phyloP scores from a whole-genome alignment of 2,329 filamentous ascomycete genomes.

The Curvularia spicifera region DNA sequence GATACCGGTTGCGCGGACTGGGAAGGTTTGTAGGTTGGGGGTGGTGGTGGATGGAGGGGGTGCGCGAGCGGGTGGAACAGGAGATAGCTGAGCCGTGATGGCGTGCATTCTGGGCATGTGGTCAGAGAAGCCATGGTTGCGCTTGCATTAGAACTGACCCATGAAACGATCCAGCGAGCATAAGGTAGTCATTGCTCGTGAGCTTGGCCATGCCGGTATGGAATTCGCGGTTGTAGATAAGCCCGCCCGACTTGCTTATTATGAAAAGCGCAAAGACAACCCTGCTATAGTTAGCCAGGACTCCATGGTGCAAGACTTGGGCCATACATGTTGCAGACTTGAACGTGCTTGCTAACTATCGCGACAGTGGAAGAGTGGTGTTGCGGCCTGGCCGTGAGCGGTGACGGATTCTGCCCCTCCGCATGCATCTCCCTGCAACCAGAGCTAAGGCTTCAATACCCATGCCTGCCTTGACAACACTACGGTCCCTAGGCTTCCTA shows the following conservation, averaged over 20 bases:
- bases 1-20: conserved; percentile 69
- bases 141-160: conserved; percentile 63
- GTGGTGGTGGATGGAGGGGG: conserved; percentile 33
- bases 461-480: conserved; percentile 13
- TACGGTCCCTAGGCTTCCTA: conserved; percentile 7
- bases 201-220: conserved; percentile 86
- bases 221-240: conserved; percentile 96
- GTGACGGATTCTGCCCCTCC: conserved; percentile 27
- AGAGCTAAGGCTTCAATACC: conserved; percentile 17
- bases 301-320: not conserved
- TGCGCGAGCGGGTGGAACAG: conserved; percentile 34
- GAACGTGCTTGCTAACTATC: conserved; percentile 4
- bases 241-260: conserved; percentile 97
- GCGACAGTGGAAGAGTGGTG: conserved; percentile 13
- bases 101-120: conserved; percentile 62
- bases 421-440: conserved; percentile 14
- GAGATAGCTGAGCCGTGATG: conserved; percentile 59
- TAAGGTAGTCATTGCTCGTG: conserved; percentile 93
- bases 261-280: conserved; percentile 94
- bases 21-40: conserved; percentile 46
- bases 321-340: conserved; percentile 24
- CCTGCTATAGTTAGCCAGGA: conserved; percentile 60
- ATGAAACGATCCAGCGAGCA: conserved; percentile 96
- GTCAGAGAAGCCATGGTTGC: conserved; percentile 9
- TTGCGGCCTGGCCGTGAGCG: conserved; percentile 15